phyloP scores from a whole-genome alignment of 148 eudicot genomes.

The Nyssa sinensis region DNA sequence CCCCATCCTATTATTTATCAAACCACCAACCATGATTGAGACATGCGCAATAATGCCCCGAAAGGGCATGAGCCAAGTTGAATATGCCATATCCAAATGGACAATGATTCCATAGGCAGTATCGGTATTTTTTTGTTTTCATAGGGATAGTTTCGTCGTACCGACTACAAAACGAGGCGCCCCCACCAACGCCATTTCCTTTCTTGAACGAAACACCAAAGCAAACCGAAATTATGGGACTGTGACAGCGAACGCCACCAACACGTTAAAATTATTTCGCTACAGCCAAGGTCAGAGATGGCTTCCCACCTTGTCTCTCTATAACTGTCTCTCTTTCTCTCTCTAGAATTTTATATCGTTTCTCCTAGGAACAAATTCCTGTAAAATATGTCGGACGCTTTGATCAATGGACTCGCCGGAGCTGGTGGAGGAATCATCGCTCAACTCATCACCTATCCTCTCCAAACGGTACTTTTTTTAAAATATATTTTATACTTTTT shows the following conservation, averaged over 20 bases:
- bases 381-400: slow-evolving; percentile 74
- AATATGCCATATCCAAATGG: too few species aligned
- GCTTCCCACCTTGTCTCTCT: slow-evolving; percentile 7
- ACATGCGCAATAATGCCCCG: too few species aligned
- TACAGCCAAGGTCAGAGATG: slow-evolving; percentile 17
- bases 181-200: neutral
- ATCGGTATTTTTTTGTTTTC: too few species aligned
- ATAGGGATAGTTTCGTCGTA: too few species aligned
- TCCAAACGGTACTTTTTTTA: slow-evolving; percentile 63
- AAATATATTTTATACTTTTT: neutral
- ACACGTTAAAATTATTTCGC: neutral
- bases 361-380: neutral
- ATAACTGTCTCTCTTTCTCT: neutral
- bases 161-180: too few species aligned
- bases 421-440: slow-evolving; percentile 99
- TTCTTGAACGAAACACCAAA: neutral
- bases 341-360: slow-evolving; percentile 3
- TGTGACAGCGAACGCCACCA: neutral
- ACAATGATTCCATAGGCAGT: too few species aligned
- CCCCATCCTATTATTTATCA: too few species aligned
- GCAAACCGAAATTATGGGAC: neutral
- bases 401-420: slow-evolving; percentile 93
- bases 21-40: too few species aligned
- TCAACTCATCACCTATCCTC: slow-evolving; percentile 94
- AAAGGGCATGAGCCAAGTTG: too few species aligned